Evolutionary conservation across 208 protist genomes (phyloP).

Genomic region (Trypanosoma conorhini): DNA sequence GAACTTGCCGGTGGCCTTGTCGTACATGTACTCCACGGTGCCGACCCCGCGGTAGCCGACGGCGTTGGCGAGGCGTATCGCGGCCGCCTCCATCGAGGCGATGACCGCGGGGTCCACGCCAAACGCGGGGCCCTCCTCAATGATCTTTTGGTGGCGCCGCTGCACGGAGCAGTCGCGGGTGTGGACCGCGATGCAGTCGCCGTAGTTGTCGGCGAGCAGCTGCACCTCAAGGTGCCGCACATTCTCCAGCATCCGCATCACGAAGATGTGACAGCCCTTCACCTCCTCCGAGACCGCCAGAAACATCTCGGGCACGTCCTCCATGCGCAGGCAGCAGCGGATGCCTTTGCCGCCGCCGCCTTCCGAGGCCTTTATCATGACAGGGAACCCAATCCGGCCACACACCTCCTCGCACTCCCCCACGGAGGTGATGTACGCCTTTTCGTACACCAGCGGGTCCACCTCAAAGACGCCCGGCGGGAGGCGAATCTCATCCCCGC

Average conservation of each 20-base stretch:
- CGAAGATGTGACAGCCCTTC: slow-evolving; percentile 97
- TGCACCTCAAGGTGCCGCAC: slow-evolving; percentile 97
- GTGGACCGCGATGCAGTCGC: slow-evolving; percentile 93
- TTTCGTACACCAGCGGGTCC: slow-evolving; percentile 78
- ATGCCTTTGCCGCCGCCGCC: slow-evolving; percentile 99
- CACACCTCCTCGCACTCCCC: slow-evolving; percentile 92
- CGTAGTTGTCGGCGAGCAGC: slow-evolving; percentile 95
- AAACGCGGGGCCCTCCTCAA: slow-evolving; percentile 97
- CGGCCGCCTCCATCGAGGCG: slow-evolving; percentile 92
- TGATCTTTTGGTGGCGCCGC: slow-evolving; percentile 98
- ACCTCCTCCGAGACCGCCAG: slow-evolving; percentile 94
- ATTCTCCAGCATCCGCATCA: slow-evolving; percentile 95
- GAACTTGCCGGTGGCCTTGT: slow-evolving; percentile 83
- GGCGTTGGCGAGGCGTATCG: slow-evolving; percentile 91
- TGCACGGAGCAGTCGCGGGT: slow-evolving; percentile 99
- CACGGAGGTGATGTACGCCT: slow-evolving; percentile 90
- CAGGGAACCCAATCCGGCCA: slow-evolving; percentile 94
- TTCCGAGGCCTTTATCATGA: slow-evolving; percentile 99
- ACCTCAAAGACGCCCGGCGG: slow-evolving; percentile 65
- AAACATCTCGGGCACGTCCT: slow-evolving; percentile 88
- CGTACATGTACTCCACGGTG: slow-evolving; percentile 98
- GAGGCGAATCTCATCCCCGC: slow-evolving; percentile 65
- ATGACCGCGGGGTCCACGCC: slow-evolving; percentile 81
- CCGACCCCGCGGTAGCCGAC: slow-evolving; percentile 95
- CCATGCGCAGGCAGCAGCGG: slow-evolving; percentile 79